These are phyloP conservation scores for Sphagnum tenellum DNA, from an alignment of 225 moss, liverwort and hornwort species.

Conservation along the genomic window DNA sequence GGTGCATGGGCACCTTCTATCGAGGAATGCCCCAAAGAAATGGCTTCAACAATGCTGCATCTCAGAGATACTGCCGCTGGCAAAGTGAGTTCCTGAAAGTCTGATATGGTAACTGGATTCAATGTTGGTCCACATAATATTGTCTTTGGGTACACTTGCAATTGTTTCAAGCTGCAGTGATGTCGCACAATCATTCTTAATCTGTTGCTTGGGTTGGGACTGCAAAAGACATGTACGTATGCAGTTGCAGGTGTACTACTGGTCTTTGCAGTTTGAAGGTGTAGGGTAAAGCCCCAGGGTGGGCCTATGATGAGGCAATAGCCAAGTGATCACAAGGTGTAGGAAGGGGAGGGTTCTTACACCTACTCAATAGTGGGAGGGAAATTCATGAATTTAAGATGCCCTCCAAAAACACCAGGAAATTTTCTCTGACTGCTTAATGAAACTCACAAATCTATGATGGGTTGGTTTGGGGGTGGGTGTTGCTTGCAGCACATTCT, in stretches of 20 bases:
- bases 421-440: too few species aligned
- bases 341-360: too few species aligned
- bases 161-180: background rate
- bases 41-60: constrained; percentile 29
- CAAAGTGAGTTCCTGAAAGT: constrained; percentile 15
- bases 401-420: too few species aligned
- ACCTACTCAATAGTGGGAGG: background rate
- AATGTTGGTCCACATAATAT: too few species aligned
- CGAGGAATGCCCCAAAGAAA: constrained; percentile 26
- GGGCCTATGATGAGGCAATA: too few species aligned
- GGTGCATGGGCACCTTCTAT: constrained; percentile 35
- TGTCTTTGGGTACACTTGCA: too few species aligned
- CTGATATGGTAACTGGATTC: too few species aligned
- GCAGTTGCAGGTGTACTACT: too few species aligned
- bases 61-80: constrained; percentile 35
- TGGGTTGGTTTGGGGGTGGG: background rate
- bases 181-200: too few species aligned
- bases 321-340: too few species aligned
- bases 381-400: background rate
- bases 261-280: background rate
- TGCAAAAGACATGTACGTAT: background rate
- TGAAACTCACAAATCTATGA: background rate
- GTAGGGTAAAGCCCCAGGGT: too few species aligned
- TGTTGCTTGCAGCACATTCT: constrained; percentile 29
- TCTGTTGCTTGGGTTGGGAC: background rate